Conservation (phyloP, 192 early-diverging fungal species). For the Rhizophagus sp. region DNA sequence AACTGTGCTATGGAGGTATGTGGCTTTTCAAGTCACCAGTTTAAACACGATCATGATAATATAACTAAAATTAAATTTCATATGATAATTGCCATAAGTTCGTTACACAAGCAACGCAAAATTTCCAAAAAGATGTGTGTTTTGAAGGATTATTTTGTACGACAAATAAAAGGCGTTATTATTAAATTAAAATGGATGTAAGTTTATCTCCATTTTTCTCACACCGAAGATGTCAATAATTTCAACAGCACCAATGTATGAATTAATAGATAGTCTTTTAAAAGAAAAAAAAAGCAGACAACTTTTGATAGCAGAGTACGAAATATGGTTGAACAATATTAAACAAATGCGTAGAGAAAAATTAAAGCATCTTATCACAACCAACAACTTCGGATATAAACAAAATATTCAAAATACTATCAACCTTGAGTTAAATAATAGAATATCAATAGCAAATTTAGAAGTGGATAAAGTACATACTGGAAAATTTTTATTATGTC, state of each 20-base stretch:
- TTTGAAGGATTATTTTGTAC: too few species aligned
- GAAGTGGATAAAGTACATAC: neutral
- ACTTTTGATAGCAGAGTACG: neutral
- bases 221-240: neutral
- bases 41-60: too few species aligned
- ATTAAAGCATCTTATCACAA: neutral
- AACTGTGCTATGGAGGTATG: too few species aligned
- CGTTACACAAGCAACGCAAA: too few species aligned
- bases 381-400: neutral
- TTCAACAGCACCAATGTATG: neutral
- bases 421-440: neutral
- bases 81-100: too few species aligned
- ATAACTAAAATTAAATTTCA: too few species aligned
- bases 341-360: neutral
- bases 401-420: neutral
- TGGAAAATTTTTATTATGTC: conserved; percentile 2
- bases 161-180: too few species aligned
- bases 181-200: too few species aligned
- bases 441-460: conserved; percentile 1
- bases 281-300: neutral
- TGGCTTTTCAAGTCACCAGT: too few species aligned
- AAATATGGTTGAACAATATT: neutral
- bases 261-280: neutral
- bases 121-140: too few species aligned
- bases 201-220: too few species aligned